Percentiles rank a stretch among this genome's conserved stretches.
phyloP scores from a whole-genome alignment of 2,329 filamentous ascomycete genomes.

The Madurella mycetomatis region DNA sequence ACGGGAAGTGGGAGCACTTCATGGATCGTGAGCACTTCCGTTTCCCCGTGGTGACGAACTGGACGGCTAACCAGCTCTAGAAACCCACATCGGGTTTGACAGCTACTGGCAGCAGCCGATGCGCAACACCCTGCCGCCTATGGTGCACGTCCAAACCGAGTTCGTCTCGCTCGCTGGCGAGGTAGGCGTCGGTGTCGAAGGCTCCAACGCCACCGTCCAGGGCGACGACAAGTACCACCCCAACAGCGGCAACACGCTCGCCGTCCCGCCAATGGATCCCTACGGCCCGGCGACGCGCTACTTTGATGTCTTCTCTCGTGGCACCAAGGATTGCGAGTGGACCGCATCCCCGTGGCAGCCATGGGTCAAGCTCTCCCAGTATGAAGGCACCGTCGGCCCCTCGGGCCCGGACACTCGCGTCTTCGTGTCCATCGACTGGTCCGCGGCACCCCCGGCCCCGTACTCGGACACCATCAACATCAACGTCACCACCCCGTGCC shows the following conservation, averaged over 20 bases:
- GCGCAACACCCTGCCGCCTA: conserved; percentile 60
- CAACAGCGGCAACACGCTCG: conserved; percentile 50
- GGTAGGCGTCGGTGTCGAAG: conserved; percentile 61
- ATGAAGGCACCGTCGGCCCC: conserved; percentile 46
- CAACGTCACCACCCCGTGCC: conserved; percentile 47
- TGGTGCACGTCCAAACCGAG: conserved; percentile 54
- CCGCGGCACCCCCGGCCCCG: conserved; percentile 28
- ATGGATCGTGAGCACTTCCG: conserved; percentile 44
- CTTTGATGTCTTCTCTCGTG: conserved; percentile 61
- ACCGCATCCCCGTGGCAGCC: conserved; percentile 42
- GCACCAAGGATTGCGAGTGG: conserved; percentile 51
- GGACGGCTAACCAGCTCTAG: background rate
- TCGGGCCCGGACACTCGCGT: conserved; percentile 49
- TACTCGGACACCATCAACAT: conserved; percentile 46
- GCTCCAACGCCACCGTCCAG: conserved; percentile 61
- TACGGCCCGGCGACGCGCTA: conserved; percentile 54
- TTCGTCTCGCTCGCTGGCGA: conserved; percentile 58
- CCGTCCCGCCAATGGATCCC: conserved; percentile 52
- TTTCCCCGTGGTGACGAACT: background rate
- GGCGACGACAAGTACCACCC: conserved; percentile 61
- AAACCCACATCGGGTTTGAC: conserved; percentile 52
- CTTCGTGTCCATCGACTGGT: conserved; percentile 54
- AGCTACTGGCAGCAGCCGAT: conserved; percentile 67
- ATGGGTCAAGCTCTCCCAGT: conserved; percentile 50
- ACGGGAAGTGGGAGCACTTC: conserved; percentile 60